Evolutionary conservation across 2,329 filamentous ascomycete species (phyloP).

Genomic region (Botrytis medusae): DNA sequence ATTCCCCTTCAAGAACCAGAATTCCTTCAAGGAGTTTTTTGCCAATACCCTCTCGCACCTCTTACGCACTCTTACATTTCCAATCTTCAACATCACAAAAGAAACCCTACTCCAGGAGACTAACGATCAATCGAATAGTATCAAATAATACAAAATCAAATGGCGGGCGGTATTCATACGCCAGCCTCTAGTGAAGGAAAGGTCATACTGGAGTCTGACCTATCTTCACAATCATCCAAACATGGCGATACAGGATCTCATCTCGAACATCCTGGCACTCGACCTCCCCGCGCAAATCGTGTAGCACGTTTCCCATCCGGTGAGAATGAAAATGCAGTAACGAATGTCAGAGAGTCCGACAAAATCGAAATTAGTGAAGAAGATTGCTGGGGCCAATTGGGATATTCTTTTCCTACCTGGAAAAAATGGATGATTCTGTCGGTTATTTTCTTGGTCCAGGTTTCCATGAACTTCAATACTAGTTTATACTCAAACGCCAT

Average conservation of each 20-base stretch:
- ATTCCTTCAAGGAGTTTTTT: neutral
- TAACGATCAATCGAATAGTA: slow-evolving; percentile 6
- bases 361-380: slow-evolving; percentile 48
- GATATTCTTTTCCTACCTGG: slow-evolving; percentile 57
- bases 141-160: slow-evolving; percentile 1
- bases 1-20: neutral
- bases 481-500: slow-evolving; percentile 71
- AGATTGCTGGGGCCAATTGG: slow-evolving; percentile 66
- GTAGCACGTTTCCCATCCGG: slow-evolving; percentile 11
- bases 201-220: neutral
- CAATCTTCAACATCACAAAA: neutral
- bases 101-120: neutral
- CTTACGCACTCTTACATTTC: neutral
- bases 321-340: slow-evolving; percentile 1
- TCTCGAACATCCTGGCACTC: neutral
- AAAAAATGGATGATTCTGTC: slow-evolving; percentile 71
- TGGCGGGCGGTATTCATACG: neutral
- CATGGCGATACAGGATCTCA: neutral
- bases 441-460: slow-evolving; percentile 72
- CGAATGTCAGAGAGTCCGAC: neutral
- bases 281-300: neutral
- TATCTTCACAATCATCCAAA: slow-evolving; percentile 3
- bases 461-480: slow-evolving; percentile 79
- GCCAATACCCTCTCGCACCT: neutral
- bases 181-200: neutral